A percentile compares a stretch with the other conserved stretches of the same genome.
Conservation (phyloP, 176 grass and related monocot species). For the Ananas comosus region DNA sequence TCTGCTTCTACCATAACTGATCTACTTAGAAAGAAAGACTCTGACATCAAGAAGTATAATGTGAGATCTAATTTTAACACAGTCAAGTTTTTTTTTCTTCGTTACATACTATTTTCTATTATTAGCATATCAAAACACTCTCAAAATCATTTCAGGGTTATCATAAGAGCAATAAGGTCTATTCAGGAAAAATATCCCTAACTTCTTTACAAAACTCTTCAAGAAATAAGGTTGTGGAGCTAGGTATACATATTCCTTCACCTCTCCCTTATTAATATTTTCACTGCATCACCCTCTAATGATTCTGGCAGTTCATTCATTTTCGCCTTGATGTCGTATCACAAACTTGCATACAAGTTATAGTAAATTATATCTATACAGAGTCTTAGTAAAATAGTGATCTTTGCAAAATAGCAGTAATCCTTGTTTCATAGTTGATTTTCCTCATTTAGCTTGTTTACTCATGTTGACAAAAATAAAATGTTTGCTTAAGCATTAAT, state of each 20-base stretch:
- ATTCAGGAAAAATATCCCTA: conserved; percentile 68
- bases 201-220: conserved; percentile 51
- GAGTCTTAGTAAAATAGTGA: neutral
- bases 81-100: neutral
- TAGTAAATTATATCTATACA: neutral
- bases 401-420: neutral
- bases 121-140: neutral
- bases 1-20: conserved; percentile 35
- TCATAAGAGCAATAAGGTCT: conserved; percentile 61
- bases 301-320: neutral
- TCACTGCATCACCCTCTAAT: neutral
- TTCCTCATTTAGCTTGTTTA: neutral
- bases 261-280: neutral
- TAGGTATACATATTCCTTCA: conserved; percentile 49
- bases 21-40: conserved; percentile 46
- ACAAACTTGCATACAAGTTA: neutral
- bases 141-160: conserved; percentile 60
- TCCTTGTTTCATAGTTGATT: neutral
- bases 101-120: neutral
- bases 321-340: neutral
- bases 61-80: conserved; percentile 26
- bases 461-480: conserved; percentile 13
- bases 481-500: conserved; percentile 18
- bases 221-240: conserved; percentile 63
- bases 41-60: conserved; percentile 44